Percentiles rank a stretch among this genome's conserved stretches.
phyloP scores from a whole-genome alignment of 1,284 basidiomycete species.

The Tylopilus orsonianus region DNA sequence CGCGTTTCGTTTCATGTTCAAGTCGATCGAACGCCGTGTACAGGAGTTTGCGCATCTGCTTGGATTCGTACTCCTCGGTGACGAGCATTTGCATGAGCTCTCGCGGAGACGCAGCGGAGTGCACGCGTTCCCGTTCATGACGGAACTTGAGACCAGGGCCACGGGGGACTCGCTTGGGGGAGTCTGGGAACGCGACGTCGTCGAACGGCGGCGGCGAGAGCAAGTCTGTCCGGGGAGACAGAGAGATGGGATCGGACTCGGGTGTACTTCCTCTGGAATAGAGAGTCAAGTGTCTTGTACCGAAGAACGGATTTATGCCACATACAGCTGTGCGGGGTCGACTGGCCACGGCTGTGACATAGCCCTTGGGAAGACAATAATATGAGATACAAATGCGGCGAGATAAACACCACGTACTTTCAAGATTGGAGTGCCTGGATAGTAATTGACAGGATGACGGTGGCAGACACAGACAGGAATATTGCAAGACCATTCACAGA shows the following conservation, averaged over 20 bases:
- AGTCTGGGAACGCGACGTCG: conserved; percentile 1
- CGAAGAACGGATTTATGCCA: conserved; percentile 1
- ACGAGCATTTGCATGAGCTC: conserved; percentile 53
- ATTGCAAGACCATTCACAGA: conserved; percentile 19
- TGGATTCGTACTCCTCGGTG: conserved; percentile 54
- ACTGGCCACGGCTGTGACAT: conserved; percentile 31
- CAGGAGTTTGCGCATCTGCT: conserved; percentile 51
- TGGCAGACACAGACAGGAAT: background rate
- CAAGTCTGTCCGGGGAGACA: conserved; percentile 30
- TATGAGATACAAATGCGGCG: conserved; percentile 6
- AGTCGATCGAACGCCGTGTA: conserved; percentile 52
- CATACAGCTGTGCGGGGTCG: conserved; percentile 23
- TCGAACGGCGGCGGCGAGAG: conserved; percentile 27
- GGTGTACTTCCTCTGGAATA: conserved; percentile 14
- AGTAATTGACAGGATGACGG: background rate
- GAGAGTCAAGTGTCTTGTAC: background rate
- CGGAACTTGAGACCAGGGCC: conserved; percentile 34
- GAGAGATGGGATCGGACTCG: conserved; percentile 29
- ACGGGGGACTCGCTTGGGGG: conserved; percentile 15
- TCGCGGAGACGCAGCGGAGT: conserved; percentile 33
- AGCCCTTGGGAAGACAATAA: conserved; percentile 3
- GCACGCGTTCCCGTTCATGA: conserved; percentile 35
- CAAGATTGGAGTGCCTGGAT: background rate
- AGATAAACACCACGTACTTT: conserved; percentile 10
- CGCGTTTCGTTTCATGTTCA: conserved; percentile 51